These are phyloP conservation scores for Pyricularia sp. DNA, from an alignment of 2,329 filamentous ascomycete species.

Conservation along the genomic window DNA sequence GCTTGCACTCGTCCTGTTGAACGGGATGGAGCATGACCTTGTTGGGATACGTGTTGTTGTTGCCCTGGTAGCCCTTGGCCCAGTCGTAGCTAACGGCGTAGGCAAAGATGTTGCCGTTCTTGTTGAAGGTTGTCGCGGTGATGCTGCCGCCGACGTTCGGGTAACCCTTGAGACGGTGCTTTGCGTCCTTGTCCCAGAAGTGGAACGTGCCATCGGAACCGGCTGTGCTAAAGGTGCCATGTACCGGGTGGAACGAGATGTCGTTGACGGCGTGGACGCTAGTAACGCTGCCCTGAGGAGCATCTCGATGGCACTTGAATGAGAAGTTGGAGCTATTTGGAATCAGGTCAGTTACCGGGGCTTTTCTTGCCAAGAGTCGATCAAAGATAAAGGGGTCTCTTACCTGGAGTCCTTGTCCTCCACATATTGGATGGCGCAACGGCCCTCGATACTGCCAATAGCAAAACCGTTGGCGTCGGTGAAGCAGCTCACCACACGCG, in stretches of 20 bases:
- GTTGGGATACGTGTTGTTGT: conserved; percentile 63
- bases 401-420: conserved; percentile 85
- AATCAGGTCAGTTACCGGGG: not conserved
- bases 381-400: conserved; percentile 11
- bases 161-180: conserved; percentile 84
- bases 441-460: conserved; percentile 91
- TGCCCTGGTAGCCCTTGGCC: conserved; percentile 89
- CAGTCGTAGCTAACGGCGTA: conserved; percentile 95
- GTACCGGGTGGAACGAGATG: conserved; percentile 93
- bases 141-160: conserved; percentile 79
- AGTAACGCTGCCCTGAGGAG: conserved; percentile 62
- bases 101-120: conserved; percentile 72
- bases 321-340: conserved; percentile 75
- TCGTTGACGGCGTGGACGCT: conserved; percentile 95
- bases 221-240: conserved; percentile 97
- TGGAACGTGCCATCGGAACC: conserved; percentile 94
- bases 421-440: conserved; percentile 96
- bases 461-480: conserved; percentile 86
- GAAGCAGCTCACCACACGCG: conserved; percentile 89
- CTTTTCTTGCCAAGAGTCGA: not conserved
- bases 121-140: conserved; percentile 84
- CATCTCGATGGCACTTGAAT: conserved; percentile 96
- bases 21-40: conserved; percentile 84
- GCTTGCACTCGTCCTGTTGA: conserved; percentile 51
- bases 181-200: conserved; percentile 91